A percentile compares a stretch with the other conserved stretches of the same genome.
phyloP scores from a whole-genome alignment of 2,329 filamentous ascomycete genomes.

The Fusarium pininemorale region DNA sequence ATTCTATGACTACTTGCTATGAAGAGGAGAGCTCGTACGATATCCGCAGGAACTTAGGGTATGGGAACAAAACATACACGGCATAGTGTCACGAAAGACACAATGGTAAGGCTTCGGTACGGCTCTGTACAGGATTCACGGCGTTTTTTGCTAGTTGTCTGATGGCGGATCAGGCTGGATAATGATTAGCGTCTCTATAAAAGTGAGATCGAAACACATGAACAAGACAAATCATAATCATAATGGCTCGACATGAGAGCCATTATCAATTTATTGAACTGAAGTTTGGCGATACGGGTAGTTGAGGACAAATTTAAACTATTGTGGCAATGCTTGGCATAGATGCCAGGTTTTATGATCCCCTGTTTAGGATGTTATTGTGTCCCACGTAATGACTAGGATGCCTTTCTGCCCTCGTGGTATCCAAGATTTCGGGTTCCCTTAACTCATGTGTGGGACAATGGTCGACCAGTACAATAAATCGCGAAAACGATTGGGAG shows the following conservation, averaged over 20 bases:
- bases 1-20: constrained; percentile 22
- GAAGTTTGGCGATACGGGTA: background rate
- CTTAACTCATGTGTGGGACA: background rate
- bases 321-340: background rate
- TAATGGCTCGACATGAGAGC: background rate
- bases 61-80: constrained; percentile 10
- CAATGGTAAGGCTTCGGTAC: constrained; percentile 1
- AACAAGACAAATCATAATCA: background rate
- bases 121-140: constrained; percentile 29
- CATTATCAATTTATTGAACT: background rate
- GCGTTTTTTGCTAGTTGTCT: constrained; percentile 32
- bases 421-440: background rate
- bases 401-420: too few relatives aligned
- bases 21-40: constrained; percentile 1
- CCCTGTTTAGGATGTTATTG: background rate
- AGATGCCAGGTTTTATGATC: background rate
- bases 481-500: background rate
- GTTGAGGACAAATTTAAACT: background rate
- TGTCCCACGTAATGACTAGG: background rate
- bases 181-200: constrained; percentile 24
- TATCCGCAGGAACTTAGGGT: constrained; percentile 2
- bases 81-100: constrained; percentile 9
- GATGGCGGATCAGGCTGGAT: constrained; percentile 23
- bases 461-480: background rate
- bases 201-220: constrained; percentile 23